phyloP scores from a whole-genome alignment of 1,139 yeast genomes.

The Geotrichum armillariae region DNA sequence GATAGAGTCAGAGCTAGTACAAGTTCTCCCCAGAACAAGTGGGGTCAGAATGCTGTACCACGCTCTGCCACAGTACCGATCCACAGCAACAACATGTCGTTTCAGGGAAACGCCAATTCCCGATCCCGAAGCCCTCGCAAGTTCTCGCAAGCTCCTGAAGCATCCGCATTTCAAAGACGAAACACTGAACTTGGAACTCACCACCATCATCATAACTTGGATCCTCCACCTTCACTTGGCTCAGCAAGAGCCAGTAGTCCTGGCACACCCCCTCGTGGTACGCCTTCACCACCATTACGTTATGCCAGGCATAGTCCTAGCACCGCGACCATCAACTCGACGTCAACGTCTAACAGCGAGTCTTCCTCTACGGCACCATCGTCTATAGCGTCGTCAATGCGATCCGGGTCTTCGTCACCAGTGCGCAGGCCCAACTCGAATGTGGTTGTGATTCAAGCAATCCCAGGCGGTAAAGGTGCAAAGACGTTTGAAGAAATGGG shows the following conservation, averaged over 20 bases:
- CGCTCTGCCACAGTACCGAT: constrained; percentile 11
- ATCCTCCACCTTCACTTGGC: constrained; percentile 1
- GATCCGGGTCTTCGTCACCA: constrained; percentile 12
- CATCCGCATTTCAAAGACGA: not conserved
- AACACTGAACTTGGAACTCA: not conserved
- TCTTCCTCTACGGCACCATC: not conserved
- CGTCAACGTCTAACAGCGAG: constrained; percentile 12
- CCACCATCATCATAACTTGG: not conserved
- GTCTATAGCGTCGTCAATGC: constrained; percentile 7
- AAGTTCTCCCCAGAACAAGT: not conserved
- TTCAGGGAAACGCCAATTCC: not conserved
- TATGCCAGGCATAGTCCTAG: constrained; percentile 5
- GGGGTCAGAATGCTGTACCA: not conserved
- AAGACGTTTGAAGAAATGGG: constrained; percentile 46
- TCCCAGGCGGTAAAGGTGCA: constrained; percentile 64
- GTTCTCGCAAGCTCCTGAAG: not conserved
- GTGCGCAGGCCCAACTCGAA: constrained; percentile 7
- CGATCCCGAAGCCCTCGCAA: constrained; percentile 5
- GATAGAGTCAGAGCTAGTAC: not conserved
- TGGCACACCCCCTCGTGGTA: not conserved
- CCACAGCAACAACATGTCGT: not conserved
- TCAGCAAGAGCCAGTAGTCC: not conserved
- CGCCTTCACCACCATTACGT: constrained; percentile 7
- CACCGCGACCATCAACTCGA: constrained; percentile 1
- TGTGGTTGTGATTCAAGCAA: constrained; percentile 14